A percentile compares a stretch with the other conserved stretches of the same genome.
Conservation (phyloP, 257 asterid genomes). For the Capsicum chinense region DNA sequence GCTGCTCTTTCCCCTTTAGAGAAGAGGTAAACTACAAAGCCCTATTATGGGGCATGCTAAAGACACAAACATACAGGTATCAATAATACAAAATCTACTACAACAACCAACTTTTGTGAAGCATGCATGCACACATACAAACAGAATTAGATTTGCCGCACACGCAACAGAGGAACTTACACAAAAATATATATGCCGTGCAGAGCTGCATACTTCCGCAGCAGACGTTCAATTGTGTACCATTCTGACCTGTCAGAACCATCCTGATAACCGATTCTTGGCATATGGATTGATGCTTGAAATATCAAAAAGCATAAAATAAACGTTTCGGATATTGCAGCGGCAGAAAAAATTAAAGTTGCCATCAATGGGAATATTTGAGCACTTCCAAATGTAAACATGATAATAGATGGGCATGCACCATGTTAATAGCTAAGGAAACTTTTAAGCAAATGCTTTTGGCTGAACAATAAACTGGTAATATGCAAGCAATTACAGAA, state of each 20-base stretch:
- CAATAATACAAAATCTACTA: not conserved
- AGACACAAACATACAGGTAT: not conserved
- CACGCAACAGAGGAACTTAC: conserved; percentile 55
- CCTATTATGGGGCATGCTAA: not conserved
- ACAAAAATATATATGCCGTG: conserved; percentile 65
- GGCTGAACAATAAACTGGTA: not conserved
- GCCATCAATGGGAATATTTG: conserved; percentile 15
- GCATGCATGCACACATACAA: not conserved
- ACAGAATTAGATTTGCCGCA: conserved; percentile 15
- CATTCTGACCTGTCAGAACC: conserved; percentile 84
- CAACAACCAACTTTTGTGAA: not conserved
- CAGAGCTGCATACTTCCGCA: conserved; percentile 76
- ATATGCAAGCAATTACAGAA: not conserved
- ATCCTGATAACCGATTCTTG: conserved; percentile 81
- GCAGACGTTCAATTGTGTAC: conserved; percentile 89
- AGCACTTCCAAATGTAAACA: conserved; percentile 15
- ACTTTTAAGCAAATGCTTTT: not conserved
- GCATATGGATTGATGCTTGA: conserved; percentile 94
- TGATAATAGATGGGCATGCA: not conserved
- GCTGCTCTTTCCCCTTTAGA: not conserved
- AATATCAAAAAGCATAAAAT: conserved; percentile 22
- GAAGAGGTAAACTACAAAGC: not conserved
- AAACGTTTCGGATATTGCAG: conserved; percentile 12
- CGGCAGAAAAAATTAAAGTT: not conserved
- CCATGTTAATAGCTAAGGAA: not conserved